Evolutionary conservation across 2,329 filamentous ascomycete genomes (phyloP), one percentile per base, ranked within the genome.

Genomic region (Penicillium hordei): DNA sequence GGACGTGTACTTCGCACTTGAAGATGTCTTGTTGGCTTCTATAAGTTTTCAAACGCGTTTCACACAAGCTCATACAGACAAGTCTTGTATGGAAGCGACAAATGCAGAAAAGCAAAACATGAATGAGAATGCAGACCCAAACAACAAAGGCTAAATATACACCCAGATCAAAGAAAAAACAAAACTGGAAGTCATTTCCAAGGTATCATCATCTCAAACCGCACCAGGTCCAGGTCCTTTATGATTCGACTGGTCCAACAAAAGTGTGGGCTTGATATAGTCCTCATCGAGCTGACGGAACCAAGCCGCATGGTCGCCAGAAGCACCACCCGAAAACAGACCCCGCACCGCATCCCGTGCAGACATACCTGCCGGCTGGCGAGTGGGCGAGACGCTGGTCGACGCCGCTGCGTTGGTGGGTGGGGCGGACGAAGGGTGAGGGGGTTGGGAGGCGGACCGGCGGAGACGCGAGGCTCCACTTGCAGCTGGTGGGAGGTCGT

Each of bases 221-320:
- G 73, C 73, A 12, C 73, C 74, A 43, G 74, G 60, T 15, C 60
- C 60, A 19, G 65, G 75, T 3, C 75, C 75, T 60, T 77, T 77
- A 58, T 77, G 72, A 38, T 75, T 74, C 27, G 75, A 76, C 45
- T 88, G 89, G 76, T 97, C 93, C 21, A 97, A 82, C 63, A 97
- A 76, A 55, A 97, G 77, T 71, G 88, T 90, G 19, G 93, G 93
- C 80, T 97, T 97, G 75, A 97, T 93, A 73, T 92, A 97, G 60
- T 93, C 91, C 75, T 99, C 94, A 73, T 99, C 94, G 59, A 99
- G 79, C 76, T 96, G 93, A 65, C 87, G 88, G 75, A 99, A 96
- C 77, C 95, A 86, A 45, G 89, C 91, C 10, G 90, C 89, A 44
- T 95, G 92, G 72, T 99, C 94, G 50, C 96, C 91, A 0, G 89